Base-by-base conservation (phyloP, 306 rosid genomes). In the Cajanus cajan region DNA sequence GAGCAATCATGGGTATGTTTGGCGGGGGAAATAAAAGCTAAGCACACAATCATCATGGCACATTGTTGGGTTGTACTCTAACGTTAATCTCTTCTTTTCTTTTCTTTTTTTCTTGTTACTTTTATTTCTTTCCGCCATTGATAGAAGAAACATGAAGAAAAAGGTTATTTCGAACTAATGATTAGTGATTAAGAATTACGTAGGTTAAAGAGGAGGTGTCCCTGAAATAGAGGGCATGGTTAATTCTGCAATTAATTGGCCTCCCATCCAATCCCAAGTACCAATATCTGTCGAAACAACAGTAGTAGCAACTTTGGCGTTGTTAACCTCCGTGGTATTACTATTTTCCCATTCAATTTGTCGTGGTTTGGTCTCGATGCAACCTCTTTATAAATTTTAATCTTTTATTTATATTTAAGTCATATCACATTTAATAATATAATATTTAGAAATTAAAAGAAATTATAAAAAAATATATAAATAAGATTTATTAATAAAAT, bases 21-120 rank as follows among this genome's bases (percentile, higher is more conserved):
- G 90, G 86, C 87, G 16, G 85, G 81, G 81, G 70, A 58, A 78
- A 68, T 71, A 74, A 89, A 84, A 87, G 86, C 52, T 64, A 83
- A 82, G 86, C 89, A 80, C 71, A 83, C 81, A 71, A 87, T 87
- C 78, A 85, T 86, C 63, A 84, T 80, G 48, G 43, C 83, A 85
- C 85, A 82, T 74, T 79, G 80, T 79, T 39, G 51, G 66, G 82
- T 77, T 84, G 62, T 76, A 82, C 84, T 74, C 64, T 41, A 82
- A 83, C 83, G 85, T 81, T 79, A 81, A 78, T 70, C 61, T 71
- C 47, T 28, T 28, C 11, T n/a, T 37, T 52, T 43, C 59, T 75
- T 25, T 57, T 8, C 11, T 57, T 58, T 58, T 10, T 58, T 25
- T 50, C 22, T 34, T 61, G 12, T 50, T 7, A 44, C 57, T 58